A percentile compares a stretch with the other conserved stretches of the same genome.
phyloP scores from a whole-genome alignment of 768 basidiomycete species.

The Calocybe indica region DNA sequence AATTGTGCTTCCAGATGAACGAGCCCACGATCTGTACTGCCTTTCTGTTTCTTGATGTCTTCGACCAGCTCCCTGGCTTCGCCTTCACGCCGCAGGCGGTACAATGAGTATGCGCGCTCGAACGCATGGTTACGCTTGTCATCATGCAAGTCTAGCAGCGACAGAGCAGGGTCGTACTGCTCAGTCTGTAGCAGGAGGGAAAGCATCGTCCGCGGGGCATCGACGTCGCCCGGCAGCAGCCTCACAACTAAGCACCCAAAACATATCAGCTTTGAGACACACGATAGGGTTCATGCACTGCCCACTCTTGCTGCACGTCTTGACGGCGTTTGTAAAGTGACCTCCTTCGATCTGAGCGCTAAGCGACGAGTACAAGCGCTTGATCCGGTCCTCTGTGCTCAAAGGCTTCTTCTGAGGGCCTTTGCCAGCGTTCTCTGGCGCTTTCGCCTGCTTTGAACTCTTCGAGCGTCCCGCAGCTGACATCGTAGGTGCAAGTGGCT shows the following conservation, averaged over 20 bases:
- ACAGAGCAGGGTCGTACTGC: slow-evolving; percentile 66
- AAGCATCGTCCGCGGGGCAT: slow-evolving; percentile 79
- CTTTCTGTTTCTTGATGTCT: slow-evolving; percentile 37
- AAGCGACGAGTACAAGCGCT: slow-evolving; percentile 69
- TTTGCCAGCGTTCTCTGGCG: background rate
- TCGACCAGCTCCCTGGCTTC: slow-evolving; percentile 57
- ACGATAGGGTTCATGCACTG: slow-evolving; percentile 11
- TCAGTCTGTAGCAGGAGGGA: slow-evolving; percentile 86
- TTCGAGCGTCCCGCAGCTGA: background rate
- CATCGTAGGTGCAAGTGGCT: background rate
- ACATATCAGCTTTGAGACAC: background rate
- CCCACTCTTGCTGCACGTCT: slow-evolving; percentile 90
- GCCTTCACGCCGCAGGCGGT: slow-evolving; percentile 71
- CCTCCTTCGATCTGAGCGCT: slow-evolving; percentile 90
- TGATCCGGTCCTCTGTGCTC: slow-evolving; percentile 31
- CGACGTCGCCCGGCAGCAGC: slow-evolving; percentile 57
- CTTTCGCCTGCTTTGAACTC: background rate
- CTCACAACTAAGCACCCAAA: slow-evolving; percentile 50
- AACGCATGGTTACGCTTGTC: slow-evolving; percentile 35
- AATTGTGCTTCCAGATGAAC: slow-evolving; percentile 85
- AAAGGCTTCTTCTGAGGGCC: slow-evolving; percentile 23
- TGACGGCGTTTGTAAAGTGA: slow-evolving; percentile 78
- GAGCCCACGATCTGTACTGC: slow-evolving; percentile 54
- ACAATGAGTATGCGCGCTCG: slow-evolving; percentile 79
- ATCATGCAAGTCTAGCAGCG: slow-evolving; percentile 38